Percentiles rank a stretch among this genome's conserved stretches.
Evolutionary conservation across 1,284 basidiomycete species (phyloP).

Genomic region (Austroboletus niveus): DNA sequence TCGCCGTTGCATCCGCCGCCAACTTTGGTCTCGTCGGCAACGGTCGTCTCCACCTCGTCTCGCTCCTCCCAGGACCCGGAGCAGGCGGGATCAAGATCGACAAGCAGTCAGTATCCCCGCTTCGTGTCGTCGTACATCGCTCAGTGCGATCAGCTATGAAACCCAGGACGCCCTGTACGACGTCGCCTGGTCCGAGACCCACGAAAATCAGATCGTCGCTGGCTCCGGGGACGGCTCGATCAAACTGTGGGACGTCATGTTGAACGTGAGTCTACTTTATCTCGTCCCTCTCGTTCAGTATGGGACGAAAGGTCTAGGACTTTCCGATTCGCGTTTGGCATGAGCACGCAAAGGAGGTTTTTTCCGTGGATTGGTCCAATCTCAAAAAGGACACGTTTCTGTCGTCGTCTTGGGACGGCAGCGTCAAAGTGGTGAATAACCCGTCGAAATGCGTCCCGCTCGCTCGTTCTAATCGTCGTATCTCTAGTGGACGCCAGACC

Average conservation of each 20-base stretch:
- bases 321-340: conserved; percentile 90
- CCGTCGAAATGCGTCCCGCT: not conserved
- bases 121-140: conserved; percentile 15
- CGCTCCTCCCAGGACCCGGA: conserved; percentile 49
- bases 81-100: conserved; percentile 51
- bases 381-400: conserved; percentile 88
- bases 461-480: not conserved
- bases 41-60: conserved; percentile 77
- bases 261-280: conserved; percentile 63
- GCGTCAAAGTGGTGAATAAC: conserved; percentile 76
- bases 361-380: conserved; percentile 97
- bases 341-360: conserved; percentile 91
- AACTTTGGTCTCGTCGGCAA: conserved; percentile 97
- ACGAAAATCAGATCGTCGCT: conserved; percentile 92
- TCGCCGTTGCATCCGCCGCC: conserved; percentile 88
- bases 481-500: conserved; percentile 87
- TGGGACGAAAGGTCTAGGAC: conserved; percentile 51
- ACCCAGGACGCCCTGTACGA: conserved; percentile 94
- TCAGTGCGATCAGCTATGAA: conserved; percentile 66
- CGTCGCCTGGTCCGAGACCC: conserved; percentile 88
- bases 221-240: conserved; percentile 91
- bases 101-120: conserved; percentile 54
- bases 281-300: not conserved
- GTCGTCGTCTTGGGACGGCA: conserved; percentile 92
- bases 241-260: conserved; percentile 86